Evolutionary conservation across 192 early-diverging fungal genomes (phyloP).

Genomic region (Coemansia sp.): DNA sequence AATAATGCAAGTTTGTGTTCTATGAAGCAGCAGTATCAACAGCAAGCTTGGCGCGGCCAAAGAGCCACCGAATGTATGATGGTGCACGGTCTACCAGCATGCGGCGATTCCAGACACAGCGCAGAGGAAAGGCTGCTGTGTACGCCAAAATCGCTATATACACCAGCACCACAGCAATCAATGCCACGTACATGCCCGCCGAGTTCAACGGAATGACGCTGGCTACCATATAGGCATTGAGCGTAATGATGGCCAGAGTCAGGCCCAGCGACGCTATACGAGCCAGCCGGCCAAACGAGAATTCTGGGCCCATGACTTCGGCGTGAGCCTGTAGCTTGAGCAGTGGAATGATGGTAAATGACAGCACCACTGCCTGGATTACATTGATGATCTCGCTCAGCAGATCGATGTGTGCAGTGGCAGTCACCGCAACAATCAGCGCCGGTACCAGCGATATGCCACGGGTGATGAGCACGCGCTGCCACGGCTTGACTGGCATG

Average conservation of each 20-base stretch:
- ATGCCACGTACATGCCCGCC: conserved; percentile 38
- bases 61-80: conserved; percentile 25
- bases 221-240: conserved; percentile 50
- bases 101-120: conserved; percentile 19
- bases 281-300: conserved; percentile 35
- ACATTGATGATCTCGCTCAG: conserved; percentile 73
- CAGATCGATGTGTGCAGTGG: conserved; percentile 61
- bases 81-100: conserved; percentile 41
- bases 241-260: conserved; percentile 35
- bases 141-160: conserved; percentile 31
- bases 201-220: conserved; percentile 46
- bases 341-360: conserved; percentile 64
- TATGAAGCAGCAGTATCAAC: too few relatives aligned
- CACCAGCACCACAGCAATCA: conserved; percentile 25
- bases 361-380: conserved; percentile 65
- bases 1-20: neutral
- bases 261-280: conserved; percentile 15
- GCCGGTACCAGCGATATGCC: conserved; percentile 63
- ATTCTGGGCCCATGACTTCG: conserved; percentile 56
- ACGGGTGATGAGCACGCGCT: conserved; percentile 63
- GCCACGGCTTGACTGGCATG: conserved; percentile 67
- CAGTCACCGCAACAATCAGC: conserved; percentile 60
- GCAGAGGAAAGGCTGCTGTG: conserved; percentile 35
- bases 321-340: conserved; percentile 59
- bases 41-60: conserved; percentile 21